Evolutionary conservation across 352 stramenopile genomes (phyloP).

Genomic region (Saprolegnia diclina): DNA sequence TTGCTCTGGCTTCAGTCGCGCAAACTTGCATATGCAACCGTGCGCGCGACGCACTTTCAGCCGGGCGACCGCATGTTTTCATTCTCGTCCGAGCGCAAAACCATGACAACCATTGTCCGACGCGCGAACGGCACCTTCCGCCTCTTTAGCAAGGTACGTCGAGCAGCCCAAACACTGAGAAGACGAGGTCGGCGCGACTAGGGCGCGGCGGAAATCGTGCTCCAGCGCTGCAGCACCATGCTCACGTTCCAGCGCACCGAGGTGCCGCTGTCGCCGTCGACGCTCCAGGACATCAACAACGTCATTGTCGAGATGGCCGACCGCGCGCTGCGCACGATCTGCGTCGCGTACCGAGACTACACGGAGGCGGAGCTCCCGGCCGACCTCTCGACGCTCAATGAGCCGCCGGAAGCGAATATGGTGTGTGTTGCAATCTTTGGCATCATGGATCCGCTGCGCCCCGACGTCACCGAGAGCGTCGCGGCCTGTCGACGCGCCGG

Average conservation of each 20-base stretch:
- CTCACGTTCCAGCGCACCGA: constrained; percentile 56
- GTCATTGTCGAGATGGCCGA: constrained; percentile 80
- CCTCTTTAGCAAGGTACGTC: constrained; percentile 57
- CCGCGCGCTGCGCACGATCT: constrained; percentile 80
- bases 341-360: constrained; percentile 80
- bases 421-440: constrained; percentile 89
- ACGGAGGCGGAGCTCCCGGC: constrained; percentile 38
- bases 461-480: constrained; percentile 92
- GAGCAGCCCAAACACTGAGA: not conserved
- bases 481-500: constrained; percentile 91
- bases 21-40: constrained; percentile 50
- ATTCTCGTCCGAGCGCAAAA: constrained; percentile 82
- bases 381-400: constrained; percentile 48
- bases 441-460: constrained; percentile 94
- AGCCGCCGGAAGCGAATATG: constrained; percentile 69
- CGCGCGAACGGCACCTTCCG: constrained; percentile 35
- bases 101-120: constrained; percentile 62
- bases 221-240: constrained; percentile 49
- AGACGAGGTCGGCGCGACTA: constrained; percentile 1
- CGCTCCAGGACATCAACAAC: constrained; percentile 60
- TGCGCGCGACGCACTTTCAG: constrained; percentile 52
- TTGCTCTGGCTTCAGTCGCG: constrained; percentile 61
- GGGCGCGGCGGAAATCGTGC: constrained; percentile 68
- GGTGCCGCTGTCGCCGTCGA: constrained; percentile 47
- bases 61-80: constrained; percentile 59